These are phyloP conservation scores for Bryum argenteum DNA, from an alignment of 225 moss, liverwort and hornwort species.

Conservation along the genomic window DNA sequence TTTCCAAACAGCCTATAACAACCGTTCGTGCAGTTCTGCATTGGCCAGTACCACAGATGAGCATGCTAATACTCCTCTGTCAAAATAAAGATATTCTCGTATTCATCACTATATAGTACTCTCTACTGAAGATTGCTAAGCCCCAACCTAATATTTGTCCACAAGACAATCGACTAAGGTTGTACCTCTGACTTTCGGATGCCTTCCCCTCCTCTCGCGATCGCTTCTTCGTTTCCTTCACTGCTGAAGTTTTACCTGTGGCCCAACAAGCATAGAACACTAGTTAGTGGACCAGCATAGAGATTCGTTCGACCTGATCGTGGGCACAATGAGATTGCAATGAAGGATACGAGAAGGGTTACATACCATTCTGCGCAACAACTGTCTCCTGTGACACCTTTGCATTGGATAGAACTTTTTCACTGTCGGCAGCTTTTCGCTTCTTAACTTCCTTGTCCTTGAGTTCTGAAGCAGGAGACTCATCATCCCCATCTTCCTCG, in stretches of 20 bases:
- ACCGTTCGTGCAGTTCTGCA: conserved; percentile 92
- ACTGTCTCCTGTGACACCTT: conserved; percentile 20
- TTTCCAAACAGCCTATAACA: conserved; percentile 75
- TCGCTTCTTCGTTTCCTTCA: conserved; percentile 40
- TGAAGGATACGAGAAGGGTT: too few relatives aligned
- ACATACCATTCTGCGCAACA: conserved; percentile 38
- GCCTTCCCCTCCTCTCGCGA: conserved; percentile 56
- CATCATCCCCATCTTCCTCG: conserved; percentile 24
- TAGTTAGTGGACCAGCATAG: background rate
- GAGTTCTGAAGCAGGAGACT: conserved; percentile 10
- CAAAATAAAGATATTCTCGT: background rate
- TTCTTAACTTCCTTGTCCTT: conserved; percentile 44
- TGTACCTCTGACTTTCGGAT: conserved; percentile 57
- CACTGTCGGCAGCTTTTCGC: conserved; percentile 48
- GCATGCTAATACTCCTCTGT: background rate
- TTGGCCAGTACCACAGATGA: conserved; percentile 17
- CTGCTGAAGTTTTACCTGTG: conserved; percentile 17
- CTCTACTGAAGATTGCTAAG: background rate
- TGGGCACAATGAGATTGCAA: background rate
- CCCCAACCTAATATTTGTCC: background rate
- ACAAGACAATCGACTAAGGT: conserved; percentile 12
- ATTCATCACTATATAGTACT: background rate
- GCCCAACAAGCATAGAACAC: background rate
- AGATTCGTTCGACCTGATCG: background rate
- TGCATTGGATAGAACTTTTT: conserved; percentile 21